phyloP scores from a whole-genome alignment of 129 eudicot species.

The Escallonia rubra region DNA sequence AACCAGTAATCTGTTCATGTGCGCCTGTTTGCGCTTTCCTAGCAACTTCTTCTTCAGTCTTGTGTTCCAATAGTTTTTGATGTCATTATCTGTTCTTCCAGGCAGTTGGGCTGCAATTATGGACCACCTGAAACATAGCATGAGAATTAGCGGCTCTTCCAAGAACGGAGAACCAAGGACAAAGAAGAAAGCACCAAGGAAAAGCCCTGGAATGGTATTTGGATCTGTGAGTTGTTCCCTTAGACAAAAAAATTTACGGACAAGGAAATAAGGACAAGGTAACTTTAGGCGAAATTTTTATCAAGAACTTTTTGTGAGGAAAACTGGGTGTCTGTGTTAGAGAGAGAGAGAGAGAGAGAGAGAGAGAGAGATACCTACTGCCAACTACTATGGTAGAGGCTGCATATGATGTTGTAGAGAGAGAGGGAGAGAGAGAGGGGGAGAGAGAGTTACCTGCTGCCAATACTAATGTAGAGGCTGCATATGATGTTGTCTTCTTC shows the following conservation, averaged over 20 bases:
- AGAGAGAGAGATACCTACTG: too few species aligned
- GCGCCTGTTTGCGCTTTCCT: slow-evolving; percentile 55
- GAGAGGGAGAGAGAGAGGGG: slow-evolving; percentile 9
- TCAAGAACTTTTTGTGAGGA: background rate
- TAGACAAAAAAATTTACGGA: slow-evolving; percentile 32
- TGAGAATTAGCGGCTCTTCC: too few species aligned
- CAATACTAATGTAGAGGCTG: slow-evolving; percentile 86
- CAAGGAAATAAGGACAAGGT: slow-evolving; percentile 56
- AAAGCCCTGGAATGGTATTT: slow-evolving; percentile 1
- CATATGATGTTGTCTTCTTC: slow-evolving; percentile 92
- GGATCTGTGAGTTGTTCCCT: slow-evolving; percentile 29
- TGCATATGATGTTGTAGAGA: too few species aligned
- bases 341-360: too few species aligned
- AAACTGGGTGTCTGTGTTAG: slow-evolving; percentile 10
- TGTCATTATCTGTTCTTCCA: slow-evolving; percentile 84
- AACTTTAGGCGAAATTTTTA: slow-evolving; percentile 8
- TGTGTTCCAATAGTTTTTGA: slow-evolving; percentile 89
- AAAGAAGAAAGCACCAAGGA: background rate
- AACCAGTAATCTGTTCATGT: slow-evolving; percentile 21
- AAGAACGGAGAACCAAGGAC: background rate
- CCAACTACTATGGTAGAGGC: too few species aligned
- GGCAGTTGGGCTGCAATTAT: slow-evolving; percentile 88
- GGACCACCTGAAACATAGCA: slow-evolving; percentile 55
- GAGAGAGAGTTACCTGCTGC: slow-evolving; percentile 57
- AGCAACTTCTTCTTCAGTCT: slow-evolving; percentile 73